Evolutionary conservation across 768 basidiomycete genomes (phyloP).

Genomic region (Peribolospora baueri): DNA sequence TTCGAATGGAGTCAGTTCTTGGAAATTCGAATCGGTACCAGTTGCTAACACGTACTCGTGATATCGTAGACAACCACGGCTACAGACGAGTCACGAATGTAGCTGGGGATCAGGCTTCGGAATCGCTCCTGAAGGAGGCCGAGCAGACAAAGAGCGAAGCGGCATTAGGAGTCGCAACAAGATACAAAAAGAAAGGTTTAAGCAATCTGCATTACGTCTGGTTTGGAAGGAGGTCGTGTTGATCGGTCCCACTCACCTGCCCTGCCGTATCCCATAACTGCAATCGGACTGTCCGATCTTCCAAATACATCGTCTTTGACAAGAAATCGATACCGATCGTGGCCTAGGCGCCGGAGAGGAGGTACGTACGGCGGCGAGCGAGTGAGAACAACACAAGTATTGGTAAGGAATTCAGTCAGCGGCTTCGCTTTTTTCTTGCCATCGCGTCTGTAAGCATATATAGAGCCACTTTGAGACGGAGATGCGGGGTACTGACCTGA

Average conservation of each 20-base stretch:
- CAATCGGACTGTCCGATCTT: constrained; percentile 88
- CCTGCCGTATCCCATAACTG: constrained; percentile 98
- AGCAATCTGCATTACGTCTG: too few relatives aligned
- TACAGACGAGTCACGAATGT: constrained; percentile 94
- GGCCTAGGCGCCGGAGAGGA: constrained; percentile 21
- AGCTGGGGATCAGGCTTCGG: constrained; percentile 87
- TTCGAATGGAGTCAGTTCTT: background rate
- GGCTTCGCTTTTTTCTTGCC: too few relatives aligned
- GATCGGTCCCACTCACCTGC: constrained; percentile 30
- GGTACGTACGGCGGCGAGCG: too few relatives aligned
- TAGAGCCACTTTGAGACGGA: background rate
- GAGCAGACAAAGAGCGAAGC: too few relatives aligned
- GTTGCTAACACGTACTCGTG: constrained; percentile 42
- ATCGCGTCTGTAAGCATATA: constrained; percentile 20
- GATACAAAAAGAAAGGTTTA: too few relatives aligned
- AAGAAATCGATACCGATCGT: constrained; percentile 97
- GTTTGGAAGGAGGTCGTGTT: too few relatives aligned
- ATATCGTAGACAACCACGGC: constrained; percentile 97
- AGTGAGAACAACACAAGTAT: too few relatives aligned
- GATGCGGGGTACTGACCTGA: constrained; percentile 15
- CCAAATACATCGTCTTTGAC: constrained; percentile 98
- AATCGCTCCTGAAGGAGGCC: constrained; percentile 53
- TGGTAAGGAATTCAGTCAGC: too few relatives aligned
- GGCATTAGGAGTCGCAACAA: too few relatives aligned
- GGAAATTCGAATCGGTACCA: background rate